A percentile compares a stretch with the other conserved stretches of the same genome.
These are phyloP conservation scores for Pythium brassicae DNA, from an alignment of 352 stramenopile species.

Conservation along the genomic window DNA sequence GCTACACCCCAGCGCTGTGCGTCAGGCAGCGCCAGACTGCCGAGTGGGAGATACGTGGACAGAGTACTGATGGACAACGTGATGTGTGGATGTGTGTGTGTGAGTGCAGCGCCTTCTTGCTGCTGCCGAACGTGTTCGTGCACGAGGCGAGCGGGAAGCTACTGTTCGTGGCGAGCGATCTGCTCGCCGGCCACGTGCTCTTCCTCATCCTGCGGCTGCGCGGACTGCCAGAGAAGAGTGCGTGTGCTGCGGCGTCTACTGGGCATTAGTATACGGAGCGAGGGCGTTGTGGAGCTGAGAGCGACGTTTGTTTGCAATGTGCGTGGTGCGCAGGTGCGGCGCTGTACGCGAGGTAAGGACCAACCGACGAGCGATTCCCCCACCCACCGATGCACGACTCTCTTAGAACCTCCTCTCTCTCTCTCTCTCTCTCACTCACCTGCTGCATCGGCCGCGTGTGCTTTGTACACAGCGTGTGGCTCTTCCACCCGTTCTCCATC, in stretches of 20 bases:
- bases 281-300: neutral
- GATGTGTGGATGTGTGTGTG: too few relatives aligned
- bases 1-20: conserved; percentile 97
- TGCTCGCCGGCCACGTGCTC: conserved; percentile 89
- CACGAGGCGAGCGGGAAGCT: conserved; percentile 90
- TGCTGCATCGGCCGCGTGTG: neutral
- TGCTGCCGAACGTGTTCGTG: conserved; percentile 74
- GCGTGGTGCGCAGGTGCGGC: conserved; percentile 32
- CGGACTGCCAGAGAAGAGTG: conserved; percentile 52
- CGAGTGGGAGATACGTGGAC: too few relatives aligned
- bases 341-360: conserved; percentile 49
- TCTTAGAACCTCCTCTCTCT: too few relatives aligned
- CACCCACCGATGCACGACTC: neutral
- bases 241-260: neutral
- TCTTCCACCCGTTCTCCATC: conserved; percentile 98
- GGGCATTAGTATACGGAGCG: neutral
- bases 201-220: conserved; percentile 77
- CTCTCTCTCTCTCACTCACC: too few relatives aligned
- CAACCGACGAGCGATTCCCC: too few relatives aligned
- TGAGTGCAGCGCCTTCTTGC: conserved; percentile 48
- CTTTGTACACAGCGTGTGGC: conserved; percentile 72
- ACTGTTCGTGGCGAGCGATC: conserved; percentile 95
- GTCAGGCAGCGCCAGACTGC: neutral
- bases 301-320: neutral
- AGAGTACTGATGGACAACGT: neutral